These are phyloP conservation scores for Xylariaceae sp. DNA, from an alignment of 2,329 filamentous ascomycete species.

Conservation along the genomic window DNA sequence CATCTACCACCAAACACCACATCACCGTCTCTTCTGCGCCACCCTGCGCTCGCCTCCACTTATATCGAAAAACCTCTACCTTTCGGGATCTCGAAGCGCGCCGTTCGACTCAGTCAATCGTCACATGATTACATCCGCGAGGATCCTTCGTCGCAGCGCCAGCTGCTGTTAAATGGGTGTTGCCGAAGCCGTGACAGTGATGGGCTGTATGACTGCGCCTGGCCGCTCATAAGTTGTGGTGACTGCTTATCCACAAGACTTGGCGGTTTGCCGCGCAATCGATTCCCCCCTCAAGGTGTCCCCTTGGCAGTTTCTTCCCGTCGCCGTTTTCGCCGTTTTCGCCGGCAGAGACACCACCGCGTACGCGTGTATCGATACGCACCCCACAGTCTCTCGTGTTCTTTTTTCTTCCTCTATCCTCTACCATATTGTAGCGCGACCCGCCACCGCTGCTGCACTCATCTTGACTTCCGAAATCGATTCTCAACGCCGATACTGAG, in stretches of 20 bases:
- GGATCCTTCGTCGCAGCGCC: constrained; percentile 1
- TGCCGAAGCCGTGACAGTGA: constrained; percentile 41
- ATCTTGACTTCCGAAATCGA: background rate
- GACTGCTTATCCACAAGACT: constrained; percentile 10
- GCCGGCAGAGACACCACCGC: background rate
- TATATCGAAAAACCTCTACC: constrained; percentile 1
- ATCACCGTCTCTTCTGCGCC: constrained; percentile 3
- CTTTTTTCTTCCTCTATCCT: background rate
- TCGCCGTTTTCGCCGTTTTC: background rate
- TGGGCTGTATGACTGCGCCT: constrained; percentile 44
- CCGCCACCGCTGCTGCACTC: background rate
- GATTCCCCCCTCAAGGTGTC: background rate
- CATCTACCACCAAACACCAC: constrained; percentile 3
- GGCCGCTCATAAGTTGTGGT: constrained; percentile 33
- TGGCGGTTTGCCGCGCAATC: background rate
- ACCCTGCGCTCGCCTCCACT: background rate
- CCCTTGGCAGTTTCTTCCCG: background rate
- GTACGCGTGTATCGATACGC: background rate
- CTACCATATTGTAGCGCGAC: background rate
- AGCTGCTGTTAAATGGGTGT: constrained; percentile 42
- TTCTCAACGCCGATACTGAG: background rate
- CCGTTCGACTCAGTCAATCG: background rate
- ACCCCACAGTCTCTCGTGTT: background rate
- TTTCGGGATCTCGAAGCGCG: constrained; percentile 5
- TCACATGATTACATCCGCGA: constrained; percentile 9